Conservation (phyloP, 257 asterid genomes). For the Voacanga thouarsii region DNA sequence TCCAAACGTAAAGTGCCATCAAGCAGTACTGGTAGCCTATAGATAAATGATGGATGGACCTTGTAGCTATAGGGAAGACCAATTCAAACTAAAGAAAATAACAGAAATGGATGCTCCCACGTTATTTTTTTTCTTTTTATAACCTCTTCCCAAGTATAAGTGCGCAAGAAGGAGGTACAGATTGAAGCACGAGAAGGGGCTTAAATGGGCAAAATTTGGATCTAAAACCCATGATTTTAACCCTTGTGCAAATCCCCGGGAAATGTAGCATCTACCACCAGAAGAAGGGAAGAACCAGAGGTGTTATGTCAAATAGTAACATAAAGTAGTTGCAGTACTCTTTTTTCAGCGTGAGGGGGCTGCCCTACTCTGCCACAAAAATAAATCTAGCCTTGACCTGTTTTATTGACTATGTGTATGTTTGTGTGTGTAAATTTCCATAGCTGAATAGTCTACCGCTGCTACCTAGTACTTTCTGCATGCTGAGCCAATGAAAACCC, state of each 20-base stretch:
- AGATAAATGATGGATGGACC: too few species aligned
- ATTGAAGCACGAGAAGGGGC: constrained; percentile 20
- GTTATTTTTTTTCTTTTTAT: constrained; percentile 13
- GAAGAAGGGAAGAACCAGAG: not conserved
- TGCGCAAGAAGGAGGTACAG: constrained; percentile 10
- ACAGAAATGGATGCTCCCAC: not conserved
- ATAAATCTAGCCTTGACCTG: constrained; percentile 5
- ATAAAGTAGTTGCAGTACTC: not conserved
- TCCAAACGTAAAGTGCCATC: too few species aligned
- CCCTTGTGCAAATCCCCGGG: not conserved
- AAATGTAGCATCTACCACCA: not conserved
- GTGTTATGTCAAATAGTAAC: not conserved
- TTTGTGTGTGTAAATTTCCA: not conserved
- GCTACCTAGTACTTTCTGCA: not conserved
- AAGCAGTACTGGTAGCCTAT: too few species aligned
- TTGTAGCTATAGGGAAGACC: not conserved
- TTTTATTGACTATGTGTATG: not conserved
- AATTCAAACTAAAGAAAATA: not conserved
- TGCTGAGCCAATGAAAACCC: constrained; percentile 7
- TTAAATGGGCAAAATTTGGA: constrained; percentile 29
- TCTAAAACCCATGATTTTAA: constrained; percentile 26
- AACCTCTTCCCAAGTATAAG: constrained; percentile 19
- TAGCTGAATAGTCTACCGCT: not conserved
- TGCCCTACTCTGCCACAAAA: not conserved
- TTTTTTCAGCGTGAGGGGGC: constrained; percentile 13